Conservation (phyloP, 2,329 filamentous ascomycete species). For the Chaetomium olivaceum region DNA sequence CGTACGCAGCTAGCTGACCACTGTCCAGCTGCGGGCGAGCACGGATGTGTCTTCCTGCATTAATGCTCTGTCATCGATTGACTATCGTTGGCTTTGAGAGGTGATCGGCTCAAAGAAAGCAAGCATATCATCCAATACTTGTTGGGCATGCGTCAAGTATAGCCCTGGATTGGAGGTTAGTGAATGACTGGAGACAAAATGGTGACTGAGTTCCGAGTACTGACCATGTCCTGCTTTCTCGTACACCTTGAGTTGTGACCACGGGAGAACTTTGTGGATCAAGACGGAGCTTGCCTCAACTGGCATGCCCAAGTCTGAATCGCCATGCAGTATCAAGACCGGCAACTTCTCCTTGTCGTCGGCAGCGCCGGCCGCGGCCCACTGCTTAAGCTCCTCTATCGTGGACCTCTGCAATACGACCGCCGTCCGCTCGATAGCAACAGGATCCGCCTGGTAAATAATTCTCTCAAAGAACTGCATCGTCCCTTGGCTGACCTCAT, state of each 20-base stretch:
- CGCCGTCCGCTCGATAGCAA: conserved; percentile 22
- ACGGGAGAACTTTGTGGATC: conserved; percentile 20
- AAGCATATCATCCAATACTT: conserved; percentile 22
- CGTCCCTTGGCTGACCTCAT: conserved; percentile 10
- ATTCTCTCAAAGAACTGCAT: conserved; percentile 25
- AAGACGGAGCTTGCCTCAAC: conserved; percentile 15
- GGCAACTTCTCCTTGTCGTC: conserved; percentile 5
- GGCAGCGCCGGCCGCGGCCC: neutral
- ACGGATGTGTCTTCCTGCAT: too few species aligned
- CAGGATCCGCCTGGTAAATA: conserved; percentile 21
- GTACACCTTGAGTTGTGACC: conserved; percentile 25
- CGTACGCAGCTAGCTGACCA: too few species aligned
- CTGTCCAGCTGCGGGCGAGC: too few species aligned
- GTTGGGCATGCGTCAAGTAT: conserved; percentile 23
- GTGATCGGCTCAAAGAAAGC: conserved; percentile 10
- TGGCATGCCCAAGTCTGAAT: conserved; percentile 23
- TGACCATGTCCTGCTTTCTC: conserved; percentile 27
- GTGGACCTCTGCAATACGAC: conserved; percentile 6
- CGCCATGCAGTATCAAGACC: conserved; percentile 26
- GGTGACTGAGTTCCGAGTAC: neutral
- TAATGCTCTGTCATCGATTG: too few species aligned
- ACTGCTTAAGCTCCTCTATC: conserved; percentile 14
- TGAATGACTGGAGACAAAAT: neutral
- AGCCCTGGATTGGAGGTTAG: conserved; percentile 15
- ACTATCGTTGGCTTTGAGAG: neutral